These are phyloP conservation scores for Streptanthus diversifolius DNA, from an alignment of 345 rosid species.

Conservation along the genomic window DNA sequence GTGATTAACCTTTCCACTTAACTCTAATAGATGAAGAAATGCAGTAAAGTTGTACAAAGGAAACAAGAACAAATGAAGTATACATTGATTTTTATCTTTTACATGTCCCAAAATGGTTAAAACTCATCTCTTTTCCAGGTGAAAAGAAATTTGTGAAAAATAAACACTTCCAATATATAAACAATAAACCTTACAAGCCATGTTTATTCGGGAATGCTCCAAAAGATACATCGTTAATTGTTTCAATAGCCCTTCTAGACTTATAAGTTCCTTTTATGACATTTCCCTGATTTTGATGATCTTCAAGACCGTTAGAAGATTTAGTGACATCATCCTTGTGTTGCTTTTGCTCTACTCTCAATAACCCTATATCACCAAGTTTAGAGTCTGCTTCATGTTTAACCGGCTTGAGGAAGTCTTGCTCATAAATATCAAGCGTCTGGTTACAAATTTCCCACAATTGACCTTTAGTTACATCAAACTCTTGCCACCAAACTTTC, in stretches of 20 bases:
- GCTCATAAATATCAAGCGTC: slow-evolving; percentile 7
- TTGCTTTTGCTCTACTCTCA: not conserved
- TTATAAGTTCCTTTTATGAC: not conserved
- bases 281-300: not conserved
- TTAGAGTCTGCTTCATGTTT: not conserved
- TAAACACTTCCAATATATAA: not conserved
- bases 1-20: no score
- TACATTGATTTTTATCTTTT: not conserved
- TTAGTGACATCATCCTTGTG: not conserved
- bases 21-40: not conserved
- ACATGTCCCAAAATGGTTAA: not conserved
- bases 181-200: not conserved
- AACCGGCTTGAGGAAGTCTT: not conserved
- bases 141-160: not conserved
- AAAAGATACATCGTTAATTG: not conserved
- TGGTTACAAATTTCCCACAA: not conserved
- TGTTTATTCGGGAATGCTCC: not conserved
- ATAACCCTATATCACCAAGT: not conserved
- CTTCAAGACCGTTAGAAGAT: not conserved
- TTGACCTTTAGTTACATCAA: not conserved
- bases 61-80: not conserved
- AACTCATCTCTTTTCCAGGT: not conserved
- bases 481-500: slow-evolving; percentile 3
- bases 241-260: not conserved
- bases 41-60: not conserved